Percentiles rank a stretch among this genome's conserved stretches.
Evolutionary conservation across 2,329 filamentous ascomycete species (phyloP).

Genomic region (Pseudopithomyces maydicus): DNA sequence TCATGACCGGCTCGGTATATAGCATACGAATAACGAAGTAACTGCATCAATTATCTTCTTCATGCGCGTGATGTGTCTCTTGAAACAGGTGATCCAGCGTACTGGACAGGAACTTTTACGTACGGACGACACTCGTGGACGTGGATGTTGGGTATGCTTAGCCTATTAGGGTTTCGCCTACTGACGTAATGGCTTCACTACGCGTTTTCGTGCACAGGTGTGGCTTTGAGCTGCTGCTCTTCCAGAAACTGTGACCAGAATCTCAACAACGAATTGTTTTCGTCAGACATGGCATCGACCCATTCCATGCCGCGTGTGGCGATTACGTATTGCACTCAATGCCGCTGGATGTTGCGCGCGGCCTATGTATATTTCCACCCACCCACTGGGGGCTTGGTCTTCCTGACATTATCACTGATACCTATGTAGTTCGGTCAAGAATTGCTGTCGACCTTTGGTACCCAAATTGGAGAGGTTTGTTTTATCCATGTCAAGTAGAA

Average conservation of each 20-base stretch:
- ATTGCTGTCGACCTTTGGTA: conserved; percentile 89
- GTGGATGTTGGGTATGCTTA: background rate
- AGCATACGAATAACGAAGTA: conserved; percentile 36
- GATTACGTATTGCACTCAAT: conserved; percentile 94
- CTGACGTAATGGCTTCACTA: conserved; percentile 5
- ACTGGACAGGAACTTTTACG: too few relatives aligned
- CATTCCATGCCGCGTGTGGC: conserved; percentile 70
- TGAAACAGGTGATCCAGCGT: background rate
- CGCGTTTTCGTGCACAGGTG: too few relatives aligned
- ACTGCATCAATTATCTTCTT: conserved; percentile 18
- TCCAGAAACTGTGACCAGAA: background rate
- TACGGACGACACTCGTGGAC: too few relatives aligned
- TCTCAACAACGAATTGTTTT: background rate
- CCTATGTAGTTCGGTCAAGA: conserved; percentile 81
- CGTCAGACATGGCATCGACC: conserved; percentile 29
- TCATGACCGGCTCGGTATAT: conserved; percentile 16
- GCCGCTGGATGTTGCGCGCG: conserved; percentile 86
- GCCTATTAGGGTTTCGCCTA: background rate
- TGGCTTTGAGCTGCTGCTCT: background rate
- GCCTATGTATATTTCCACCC: conserved; percentile 69
- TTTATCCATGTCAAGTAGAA: too few relatives aligned
- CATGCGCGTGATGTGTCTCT: background rate
- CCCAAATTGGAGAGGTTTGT: conserved; percentile 70
- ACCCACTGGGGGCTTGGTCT: background rate
- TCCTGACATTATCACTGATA: background rate